Conservation (phyloP, 2,329 filamentous ascomycete species). For the Aschersonia sp. region DNA sequence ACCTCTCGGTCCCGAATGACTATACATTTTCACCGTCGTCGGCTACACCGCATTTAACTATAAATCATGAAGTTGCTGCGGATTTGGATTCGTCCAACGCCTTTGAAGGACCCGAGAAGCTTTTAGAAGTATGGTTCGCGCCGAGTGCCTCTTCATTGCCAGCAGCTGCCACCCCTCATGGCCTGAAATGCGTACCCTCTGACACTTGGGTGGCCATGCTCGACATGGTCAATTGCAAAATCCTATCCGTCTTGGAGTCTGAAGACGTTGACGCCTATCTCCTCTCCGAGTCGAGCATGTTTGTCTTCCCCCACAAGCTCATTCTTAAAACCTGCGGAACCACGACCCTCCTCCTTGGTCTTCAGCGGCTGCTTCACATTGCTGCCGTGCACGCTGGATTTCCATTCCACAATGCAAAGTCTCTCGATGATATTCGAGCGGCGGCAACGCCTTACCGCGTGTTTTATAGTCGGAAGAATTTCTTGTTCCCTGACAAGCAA, state of each 20-base stretch:
- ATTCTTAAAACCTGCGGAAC: constrained; percentile 98
- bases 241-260: constrained; percentile 84
- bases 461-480: constrained; percentile 99
- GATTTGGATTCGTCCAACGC: constrained; percentile 92
- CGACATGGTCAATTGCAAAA: constrained; percentile 96
- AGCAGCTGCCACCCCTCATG: constrained; percentile 52
- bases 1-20: constrained; percentile 63
- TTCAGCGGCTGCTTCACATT: constrained; percentile 85
- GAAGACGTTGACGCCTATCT: constrained; percentile 94
- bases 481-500: constrained; percentile 88
- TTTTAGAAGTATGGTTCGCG: constrained; percentile 96
- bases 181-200: constrained; percentile 71
- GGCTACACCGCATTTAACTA: constrained; percentile 80
- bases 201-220: constrained; percentile 94
- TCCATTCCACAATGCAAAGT: constrained; percentile 57
- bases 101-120: constrained; percentile 96
- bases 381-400: constrained; percentile 83
- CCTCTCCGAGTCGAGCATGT: constrained; percentile 98
- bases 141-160: constrained; percentile 63
- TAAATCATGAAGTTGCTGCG: constrained; percentile 87
- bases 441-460: constrained; percentile 86
- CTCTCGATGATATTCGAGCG: constrained; percentile 51
- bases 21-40: constrained; percentile 72
- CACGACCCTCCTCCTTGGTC: constrained; percentile 78
- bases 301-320: constrained; percentile 98